Evolutionary conservation across 345 rosid species (phyloP).

Genomic region (Hibiscus trionum): DNA sequence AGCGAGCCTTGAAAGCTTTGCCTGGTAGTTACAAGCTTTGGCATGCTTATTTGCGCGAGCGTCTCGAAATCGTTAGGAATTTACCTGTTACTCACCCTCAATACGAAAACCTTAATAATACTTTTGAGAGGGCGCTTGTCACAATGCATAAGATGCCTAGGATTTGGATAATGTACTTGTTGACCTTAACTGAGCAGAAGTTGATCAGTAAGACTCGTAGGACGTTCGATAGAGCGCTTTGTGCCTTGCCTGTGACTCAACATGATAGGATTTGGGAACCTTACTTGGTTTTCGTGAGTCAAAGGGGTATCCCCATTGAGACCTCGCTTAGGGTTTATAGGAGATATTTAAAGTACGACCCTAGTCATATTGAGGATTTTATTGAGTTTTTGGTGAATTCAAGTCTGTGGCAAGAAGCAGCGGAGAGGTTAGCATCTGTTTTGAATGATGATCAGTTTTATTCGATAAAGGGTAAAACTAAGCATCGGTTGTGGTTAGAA

Average conservation of each 20-base stretch:
- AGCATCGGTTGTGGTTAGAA: slow-evolving; percentile 88
- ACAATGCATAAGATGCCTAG: slow-evolving; percentile 95
- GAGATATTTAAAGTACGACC: slow-evolving; percentile 93
- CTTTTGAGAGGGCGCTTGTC: slow-evolving; percentile 80
- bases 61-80: slow-evolving; percentile 65
- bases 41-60: slow-evolving; percentile 76
- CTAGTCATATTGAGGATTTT: slow-evolving; percentile 79
- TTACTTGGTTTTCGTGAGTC: slow-evolving; percentile 78
- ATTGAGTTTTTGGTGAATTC: slow-evolving; percentile 87
- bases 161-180: slow-evolving; percentile 59
- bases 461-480: slow-evolving; percentile 79
- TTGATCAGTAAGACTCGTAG: slow-evolving; percentile 52
- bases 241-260: slow-evolving; percentile 85
- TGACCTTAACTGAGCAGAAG: slow-evolving; percentile 49
- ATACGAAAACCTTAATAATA: slow-evolving; percentile 71
- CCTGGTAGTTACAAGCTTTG: slow-evolving; percentile 90
- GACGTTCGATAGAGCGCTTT: slow-evolving; percentile 76
- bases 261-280: slow-evolving; percentile 93
- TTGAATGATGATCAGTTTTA: slow-evolving; percentile 78
- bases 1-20: slow-evolving; percentile 74
- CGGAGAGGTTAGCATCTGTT: slow-evolving; percentile 81
- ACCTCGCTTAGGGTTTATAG: slow-evolving; percentile 84
- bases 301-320: slow-evolving; percentile 83
- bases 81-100: slow-evolving; percentile 59
- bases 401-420: slow-evolving; percentile 82